Evolutionary conservation across 164 flowering plant genomes (phyloP).

Genomic region (Piper betle): DNA sequence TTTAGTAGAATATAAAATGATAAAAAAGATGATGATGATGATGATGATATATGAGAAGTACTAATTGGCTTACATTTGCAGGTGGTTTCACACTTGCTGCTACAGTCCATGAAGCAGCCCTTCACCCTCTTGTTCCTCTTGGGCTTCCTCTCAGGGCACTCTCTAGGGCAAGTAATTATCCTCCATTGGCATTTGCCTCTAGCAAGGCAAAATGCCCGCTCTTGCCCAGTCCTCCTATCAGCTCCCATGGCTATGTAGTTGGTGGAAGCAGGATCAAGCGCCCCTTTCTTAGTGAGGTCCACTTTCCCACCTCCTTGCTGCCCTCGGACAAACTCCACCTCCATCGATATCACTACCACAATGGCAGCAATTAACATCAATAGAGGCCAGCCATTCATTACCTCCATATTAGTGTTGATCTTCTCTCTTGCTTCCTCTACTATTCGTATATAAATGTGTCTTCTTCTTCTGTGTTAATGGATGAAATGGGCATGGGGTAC

Average conservation of each 20-base stretch:
- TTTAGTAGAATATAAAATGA: too few relatives aligned
- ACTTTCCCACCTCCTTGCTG: background rate
- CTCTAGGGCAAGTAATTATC: constrained; percentile 29
- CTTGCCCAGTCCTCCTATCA: constrained; percentile 18
- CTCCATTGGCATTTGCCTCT: constrained; percentile 19
- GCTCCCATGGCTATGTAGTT: constrained; percentile 18
- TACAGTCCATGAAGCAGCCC: constrained; percentile 47
- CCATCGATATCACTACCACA: constrained; percentile 4
- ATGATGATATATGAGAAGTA: too few relatives aligned
- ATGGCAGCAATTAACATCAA: background rate
- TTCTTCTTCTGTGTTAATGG: background rate
- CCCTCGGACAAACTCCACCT: background rate
- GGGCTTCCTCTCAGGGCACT: constrained; percentile 52
- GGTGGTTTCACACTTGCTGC: constrained; percentile 53
- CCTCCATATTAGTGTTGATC: background rate
- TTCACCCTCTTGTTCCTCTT: constrained; percentile 36
- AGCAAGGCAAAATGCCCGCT: constrained; percentile 24
- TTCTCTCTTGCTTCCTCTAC: background rate
- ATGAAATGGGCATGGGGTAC: background rate
- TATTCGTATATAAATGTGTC: background rate
- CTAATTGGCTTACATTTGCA: constrained; percentile 41
- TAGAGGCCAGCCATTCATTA: background rate
- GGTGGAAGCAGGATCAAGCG: constrained; percentile 15
- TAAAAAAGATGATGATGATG: background rate
- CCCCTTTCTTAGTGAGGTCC: background rate